Evolutionary conservation across 306 rosid species (phyloP), one percentile per base, ranked within the genome.

Genomic region (Vigna nakashimae): DNA sequence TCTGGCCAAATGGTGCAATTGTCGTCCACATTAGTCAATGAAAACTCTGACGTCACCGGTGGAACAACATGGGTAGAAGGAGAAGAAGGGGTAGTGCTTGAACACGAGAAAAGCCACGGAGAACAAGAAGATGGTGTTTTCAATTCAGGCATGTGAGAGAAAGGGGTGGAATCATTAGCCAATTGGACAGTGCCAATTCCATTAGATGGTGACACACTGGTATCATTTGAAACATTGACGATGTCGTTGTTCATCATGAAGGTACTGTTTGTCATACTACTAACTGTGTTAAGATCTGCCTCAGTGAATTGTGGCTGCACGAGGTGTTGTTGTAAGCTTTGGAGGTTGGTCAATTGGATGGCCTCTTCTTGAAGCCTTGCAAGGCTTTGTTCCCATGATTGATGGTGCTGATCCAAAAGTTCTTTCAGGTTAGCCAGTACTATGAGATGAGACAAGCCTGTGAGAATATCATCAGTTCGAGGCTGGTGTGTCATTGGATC

Each of bases 351-450:
- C 51, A 91, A 69, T 82, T 89, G 90, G 73, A 79, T 80, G 58
- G 92, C 86, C 79, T 89, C 91, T 77, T 85, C 82, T 70, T 87
- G 92, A 3, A 88, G 69, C 83, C 83, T 85, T 6, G 28, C 52
- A 57, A 86, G 84, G 7, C 84, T 87, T 40, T 83, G 91, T 71
- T 92, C 87, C 87, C 85, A 89, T 52, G 83, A 69, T 10, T 75
- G 77, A 4, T 65, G 52, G 11, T 64, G 70, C 28, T 62, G 73
- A 18, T 88, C 88, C 16, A 87, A 53, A 26, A 89, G 72, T 66
- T 88, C 88, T 69, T 92, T 90, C 26, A 92, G 82, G 75, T 84
- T 90, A 4, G 91, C 93, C 50, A 92, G 68, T 30, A 93, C 93
- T 49, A 92, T 43, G 59, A 92, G 89, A 65, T 87, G 87, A 69